Conservation (phyloP, 495 filamentous ascomycete genomes). For the Penicillium paxilli region DNA sequence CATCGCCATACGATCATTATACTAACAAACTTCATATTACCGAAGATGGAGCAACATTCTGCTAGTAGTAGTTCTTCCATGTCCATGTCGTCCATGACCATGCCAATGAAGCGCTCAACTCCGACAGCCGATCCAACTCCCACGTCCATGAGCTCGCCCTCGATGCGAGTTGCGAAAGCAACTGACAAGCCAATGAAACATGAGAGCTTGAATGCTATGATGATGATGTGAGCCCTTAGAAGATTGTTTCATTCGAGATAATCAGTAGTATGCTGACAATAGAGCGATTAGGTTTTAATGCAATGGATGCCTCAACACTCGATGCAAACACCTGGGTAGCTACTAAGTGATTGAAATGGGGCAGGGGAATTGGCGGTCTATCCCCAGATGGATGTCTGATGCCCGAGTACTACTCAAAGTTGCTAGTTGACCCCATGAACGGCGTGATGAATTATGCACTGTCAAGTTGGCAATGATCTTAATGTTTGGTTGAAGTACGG, state of each 20-base stretch:
- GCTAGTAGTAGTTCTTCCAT: constrained; percentile 11
- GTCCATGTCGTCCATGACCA: not conserved
- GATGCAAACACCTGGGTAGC: too few species aligned
- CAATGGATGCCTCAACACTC: too few species aligned
- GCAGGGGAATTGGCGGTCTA: too few species aligned
- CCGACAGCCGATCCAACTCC: constrained; percentile 3
- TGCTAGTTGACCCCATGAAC: too few species aligned
- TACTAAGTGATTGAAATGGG: too few species aligned
- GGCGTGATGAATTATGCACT: too few species aligned
- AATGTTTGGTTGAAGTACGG: too few species aligned
- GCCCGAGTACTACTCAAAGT: too few species aligned
- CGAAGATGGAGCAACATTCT: not conserved
- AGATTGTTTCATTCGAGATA: not conserved
- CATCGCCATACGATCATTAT: not conserved
- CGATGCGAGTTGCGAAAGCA: constrained; percentile 1
- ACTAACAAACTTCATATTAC: not conserved
- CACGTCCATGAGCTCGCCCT: constrained; percentile 1
- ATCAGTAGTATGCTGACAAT: not conserved
- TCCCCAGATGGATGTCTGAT: too few species aligned
- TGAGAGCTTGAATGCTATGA: not conserved
- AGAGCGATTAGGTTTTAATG: not conserved
- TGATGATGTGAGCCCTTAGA: constrained; percentile 7
- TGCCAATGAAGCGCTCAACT: constrained; percentile 11
- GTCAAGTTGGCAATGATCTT: too few species aligned
- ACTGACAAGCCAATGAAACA: constrained; percentile 1